These are phyloP conservation scores for Smallanthus sonchifolius DNA, from an alignment of 129 eudicot species.

Conservation along the genomic window DNA sequence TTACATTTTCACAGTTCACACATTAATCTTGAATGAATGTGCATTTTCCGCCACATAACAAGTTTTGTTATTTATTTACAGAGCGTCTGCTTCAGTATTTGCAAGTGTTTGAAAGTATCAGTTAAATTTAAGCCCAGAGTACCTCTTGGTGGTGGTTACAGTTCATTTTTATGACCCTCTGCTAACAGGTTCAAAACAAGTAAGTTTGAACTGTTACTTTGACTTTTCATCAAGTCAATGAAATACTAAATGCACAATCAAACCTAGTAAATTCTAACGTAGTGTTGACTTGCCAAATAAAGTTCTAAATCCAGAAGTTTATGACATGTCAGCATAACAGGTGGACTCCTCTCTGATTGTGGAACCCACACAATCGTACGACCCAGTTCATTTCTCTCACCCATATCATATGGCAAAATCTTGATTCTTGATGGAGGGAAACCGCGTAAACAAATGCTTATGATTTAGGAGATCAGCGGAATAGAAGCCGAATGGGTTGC, in stretches of 20 bases:
- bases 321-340: background rate
- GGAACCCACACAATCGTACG: conserved; percentile 6
- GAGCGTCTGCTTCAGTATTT: conserved; percentile 57
- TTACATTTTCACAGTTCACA: background rate
- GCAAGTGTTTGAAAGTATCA: conserved; percentile 52
- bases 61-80: conserved; percentile 22
- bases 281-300: background rate
- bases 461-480: conserved; percentile 9
- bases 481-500: background rate
- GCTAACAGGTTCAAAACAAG: background rate
- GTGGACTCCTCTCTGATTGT: background rate
- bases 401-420: background rate
- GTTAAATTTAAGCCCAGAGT: conserved; percentile 59
- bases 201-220: background rate
- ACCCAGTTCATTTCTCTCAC: background rate
- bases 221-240: conserved; percentile 6
- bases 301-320: background rate
- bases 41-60: background rate
- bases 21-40: background rate
- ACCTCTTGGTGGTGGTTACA: conserved; percentile 82
- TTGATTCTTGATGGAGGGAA: conserved; percentile 3
- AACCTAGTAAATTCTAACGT: background rate
- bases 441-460: background rate
- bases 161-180: conserved; percentile 51
- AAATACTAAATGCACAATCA: background rate